phyloP scores from a whole-genome alignment of 106 monocot species.

The Apostasia ramifera region DNA sequence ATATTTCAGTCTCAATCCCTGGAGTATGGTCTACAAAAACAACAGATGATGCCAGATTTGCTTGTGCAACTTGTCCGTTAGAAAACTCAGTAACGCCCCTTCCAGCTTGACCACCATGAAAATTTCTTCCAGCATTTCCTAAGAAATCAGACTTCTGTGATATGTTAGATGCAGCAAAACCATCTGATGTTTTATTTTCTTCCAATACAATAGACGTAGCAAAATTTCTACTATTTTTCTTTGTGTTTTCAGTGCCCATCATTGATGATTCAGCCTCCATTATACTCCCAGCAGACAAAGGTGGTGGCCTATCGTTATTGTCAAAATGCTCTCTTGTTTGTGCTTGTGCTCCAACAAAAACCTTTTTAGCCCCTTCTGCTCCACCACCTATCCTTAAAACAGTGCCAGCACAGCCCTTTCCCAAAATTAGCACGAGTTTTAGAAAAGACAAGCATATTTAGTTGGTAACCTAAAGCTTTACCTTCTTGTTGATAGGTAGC shows the following conservation, averaged over 20 bases:
- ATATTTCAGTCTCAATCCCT: conserved; percentile 10
- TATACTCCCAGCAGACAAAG: conserved; percentile 48
- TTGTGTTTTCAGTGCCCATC: conserved; percentile 46
- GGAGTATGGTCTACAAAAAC: conserved; percentile 13
- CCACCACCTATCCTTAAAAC: conserved; percentile 11
- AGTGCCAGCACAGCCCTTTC: too few relatives aligned
- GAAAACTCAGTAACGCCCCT: conserved; percentile 14
- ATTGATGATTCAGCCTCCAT: conserved; percentile 52
- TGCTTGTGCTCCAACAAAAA: conserved; percentile 29
- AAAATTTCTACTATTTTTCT: conserved; percentile 30
- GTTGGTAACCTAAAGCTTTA: conserved; percentile 12
- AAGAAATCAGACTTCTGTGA: conserved; percentile 17
- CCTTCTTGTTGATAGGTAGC: conserved; percentile 57
- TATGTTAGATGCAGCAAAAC: conserved; percentile 11
- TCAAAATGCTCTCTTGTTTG: conserved; percentile 45
- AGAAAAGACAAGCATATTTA: background rate
- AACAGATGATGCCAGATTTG: conserved; percentile 25
- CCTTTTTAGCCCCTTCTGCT: conserved; percentile 40
- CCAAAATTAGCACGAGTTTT: background rate
- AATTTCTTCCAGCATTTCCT: conserved; percentile 7
- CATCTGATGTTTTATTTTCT: conserved; percentile 30
- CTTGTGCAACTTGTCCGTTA: conserved; percentile 27
- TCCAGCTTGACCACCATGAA: conserved; percentile 10
- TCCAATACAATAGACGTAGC: conserved; percentile 24
- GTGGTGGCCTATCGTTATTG: conserved; percentile 34